Evolutionary conservation across 2,329 filamentous ascomycete genomes (phyloP), one percentile per base, ranked within the genome.

Genomic region (Colletotrichum musicola): DNA sequence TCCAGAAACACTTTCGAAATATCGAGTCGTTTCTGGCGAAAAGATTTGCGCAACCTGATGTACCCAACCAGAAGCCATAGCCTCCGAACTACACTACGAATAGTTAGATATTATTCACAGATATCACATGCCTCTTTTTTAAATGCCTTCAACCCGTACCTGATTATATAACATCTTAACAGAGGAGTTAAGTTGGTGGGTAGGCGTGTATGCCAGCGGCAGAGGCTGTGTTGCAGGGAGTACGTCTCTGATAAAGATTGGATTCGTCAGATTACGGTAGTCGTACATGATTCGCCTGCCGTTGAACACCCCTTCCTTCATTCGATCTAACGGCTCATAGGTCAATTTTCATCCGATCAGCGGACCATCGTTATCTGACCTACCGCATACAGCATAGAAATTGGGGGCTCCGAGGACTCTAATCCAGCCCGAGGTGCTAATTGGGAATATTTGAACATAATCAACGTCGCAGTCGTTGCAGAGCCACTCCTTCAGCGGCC

Each of bases 351-450:
- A 54, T 76, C 59, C 77, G 75, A 63, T 38, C 20, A 22, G 14
- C 57, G 44, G 14, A 58, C 61, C 20, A 38, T 44, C 10, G 40
- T 30, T 30, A 7, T 30, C 27, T 30, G 27, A 6, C 20, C 50
- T 22, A 51, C 47, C 35, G 30, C 51, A 16, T 27, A 30, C 58
- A 40, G 20, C n/a, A 51, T 82, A 77, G 70, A 85, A 87, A 67
- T 86, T 85, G 3, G 82, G 77, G 35, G 76, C 75, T 14, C 84
- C 84, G 55, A 75, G 77, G 47, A 87, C 77, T 18, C 81, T 80
- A 53, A 86, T 81, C 81, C 84, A 86, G 42, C 83, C 85, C 16
- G 81, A 81, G 1, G 83, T 84, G 69, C 81, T 85, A 35, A 79
- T 77, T 40, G 79, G 78, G 73, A 85, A 86, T 20, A 86, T 75